These are phyloP conservation scores for Thermothelomyces thermophilus DNA, from an alignment of 2,329 filamentous ascomycete genomes.

Conservation along the genomic window DNA sequence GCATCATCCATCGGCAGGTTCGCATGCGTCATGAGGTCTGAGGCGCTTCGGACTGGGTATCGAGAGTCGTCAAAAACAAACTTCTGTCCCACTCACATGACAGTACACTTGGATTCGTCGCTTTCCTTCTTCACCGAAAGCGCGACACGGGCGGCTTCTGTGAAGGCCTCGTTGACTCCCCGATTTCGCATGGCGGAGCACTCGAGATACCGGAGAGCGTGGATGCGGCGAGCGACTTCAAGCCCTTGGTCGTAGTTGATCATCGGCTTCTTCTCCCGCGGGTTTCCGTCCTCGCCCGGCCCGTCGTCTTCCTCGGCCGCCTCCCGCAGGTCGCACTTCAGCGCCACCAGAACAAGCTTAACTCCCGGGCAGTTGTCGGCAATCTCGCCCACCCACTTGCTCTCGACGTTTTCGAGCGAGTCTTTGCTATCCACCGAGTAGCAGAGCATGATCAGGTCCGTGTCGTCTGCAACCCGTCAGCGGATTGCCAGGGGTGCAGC, in stretches of 20 bases:
- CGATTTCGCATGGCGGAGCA: slow-evolving; percentile 98
- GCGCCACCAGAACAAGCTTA: slow-evolving; percentile 86
- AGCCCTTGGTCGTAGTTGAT: slow-evolving; percentile 90
- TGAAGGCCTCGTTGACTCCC: slow-evolving; percentile 97
- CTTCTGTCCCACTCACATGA: slow-evolving; percentile 44
- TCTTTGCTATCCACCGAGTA: slow-evolving; percentile 96
- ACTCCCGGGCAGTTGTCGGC: slow-evolving; percentile 95
- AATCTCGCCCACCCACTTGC: slow-evolving; percentile 97
- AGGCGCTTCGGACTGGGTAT: neutral
- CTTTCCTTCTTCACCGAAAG: slow-evolving; percentile 63
- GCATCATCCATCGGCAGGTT: neutral
- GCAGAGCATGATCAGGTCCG: slow-evolving; percentile 97
- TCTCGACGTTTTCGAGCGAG: slow-evolving; percentile 95
- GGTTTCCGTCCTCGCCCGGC: slow-evolving; percentile 29
- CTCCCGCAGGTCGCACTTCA: slow-evolving; percentile 95
- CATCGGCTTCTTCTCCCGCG: slow-evolving; percentile 58
- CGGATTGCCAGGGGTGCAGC: neutral
- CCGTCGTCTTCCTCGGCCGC: slow-evolving; percentile 59
- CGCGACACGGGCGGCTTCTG: slow-evolving; percentile 91
- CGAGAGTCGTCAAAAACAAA: neutral
- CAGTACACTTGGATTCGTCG: slow-evolving; percentile 52
- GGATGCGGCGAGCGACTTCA: slow-evolving; percentile 84
- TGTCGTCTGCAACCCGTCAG: slow-evolving; percentile 54
- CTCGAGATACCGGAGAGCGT: slow-evolving; percentile 90
- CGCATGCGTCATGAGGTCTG: neutral